Evolutionary conservation across 345 rosid genomes (phyloP).

Genomic region (Anastatica hierochuntica): DNA sequence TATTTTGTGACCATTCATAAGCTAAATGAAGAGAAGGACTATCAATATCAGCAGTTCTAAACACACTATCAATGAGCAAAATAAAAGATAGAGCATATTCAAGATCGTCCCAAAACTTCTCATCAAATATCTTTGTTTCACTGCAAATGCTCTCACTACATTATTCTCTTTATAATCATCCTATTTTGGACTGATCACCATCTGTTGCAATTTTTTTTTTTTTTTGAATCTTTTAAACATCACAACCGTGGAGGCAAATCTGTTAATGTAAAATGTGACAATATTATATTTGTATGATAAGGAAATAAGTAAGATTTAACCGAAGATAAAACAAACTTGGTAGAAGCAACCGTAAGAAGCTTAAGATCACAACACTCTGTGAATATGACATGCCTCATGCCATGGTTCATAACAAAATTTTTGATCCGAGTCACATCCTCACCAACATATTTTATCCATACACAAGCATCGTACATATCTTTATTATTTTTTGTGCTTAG

Average conservation of each 20-base stretch:
- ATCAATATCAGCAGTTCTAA: not conserved
- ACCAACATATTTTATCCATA: not conserved
- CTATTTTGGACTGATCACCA: not conserved
- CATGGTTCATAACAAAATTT: not conserved
- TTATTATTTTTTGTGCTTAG: not conserved
- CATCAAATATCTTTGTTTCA: not conserved
- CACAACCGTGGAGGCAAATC: no score
- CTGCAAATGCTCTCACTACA: not conserved
- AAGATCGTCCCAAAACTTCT: not conserved
- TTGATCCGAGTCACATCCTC: not conserved
- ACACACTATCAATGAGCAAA: not conserved
- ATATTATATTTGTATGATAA: no score
- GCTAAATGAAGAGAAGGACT: not conserved
- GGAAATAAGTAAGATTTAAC: no score
- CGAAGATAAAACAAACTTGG: not conserved
- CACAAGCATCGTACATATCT: not conserved
- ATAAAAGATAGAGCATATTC: not conserved
- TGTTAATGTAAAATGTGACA: no score
- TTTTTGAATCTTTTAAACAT: not conserved
- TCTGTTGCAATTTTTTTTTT: not conserved
- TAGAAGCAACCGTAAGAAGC: not conserved
- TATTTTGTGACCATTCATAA: not conserved
- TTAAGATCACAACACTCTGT: not conserved
- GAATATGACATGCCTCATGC: not conserved
- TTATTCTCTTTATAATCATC: not conserved